Conservation (phyloP, 768 basidiomycete species). For the Tricholoma hemisulphureum region DNA sequence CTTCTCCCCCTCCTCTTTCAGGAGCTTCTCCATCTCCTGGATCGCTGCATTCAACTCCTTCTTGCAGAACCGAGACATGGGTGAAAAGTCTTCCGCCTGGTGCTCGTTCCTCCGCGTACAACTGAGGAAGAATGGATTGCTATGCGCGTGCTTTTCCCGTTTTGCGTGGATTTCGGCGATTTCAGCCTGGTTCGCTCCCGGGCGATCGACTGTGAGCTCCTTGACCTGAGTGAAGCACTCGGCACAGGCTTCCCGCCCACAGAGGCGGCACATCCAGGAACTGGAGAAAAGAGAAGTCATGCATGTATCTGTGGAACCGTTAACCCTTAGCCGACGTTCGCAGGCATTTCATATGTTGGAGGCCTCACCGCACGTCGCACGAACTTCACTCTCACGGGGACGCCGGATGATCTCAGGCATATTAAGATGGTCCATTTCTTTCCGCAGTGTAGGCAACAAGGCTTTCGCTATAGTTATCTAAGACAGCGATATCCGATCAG, state of each 20-base stretch:
- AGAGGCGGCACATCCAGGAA: slow-evolving; percentile 88
- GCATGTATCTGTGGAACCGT: slow-evolving; percentile 69
- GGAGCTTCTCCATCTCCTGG: slow-evolving; percentile 61
- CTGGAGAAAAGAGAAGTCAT: slow-evolving; percentile 90
- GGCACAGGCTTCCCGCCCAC: slow-evolving; percentile 86
- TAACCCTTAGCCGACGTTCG: slow-evolving; percentile 4
- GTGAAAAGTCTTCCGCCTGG: slow-evolving; percentile 62
- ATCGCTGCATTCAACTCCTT: slow-evolving; percentile 66
- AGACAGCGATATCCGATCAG: slow-evolving; percentile 4
- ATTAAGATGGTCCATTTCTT: slow-evolving; percentile 62
- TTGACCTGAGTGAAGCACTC: slow-evolving; percentile 76
- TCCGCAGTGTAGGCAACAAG: slow-evolving; percentile 61
- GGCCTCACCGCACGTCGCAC: slow-evolving; percentile 78
- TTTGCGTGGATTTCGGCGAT: slow-evolving; percentile 47
- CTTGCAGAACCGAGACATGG: slow-evolving; percentile 74
- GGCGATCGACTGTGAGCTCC: slow-evolving; percentile 56
- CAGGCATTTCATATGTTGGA: slow-evolving; percentile 9
- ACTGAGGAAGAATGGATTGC: slow-evolving; percentile 71
- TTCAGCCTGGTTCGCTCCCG: slow-evolving; percentile 47
- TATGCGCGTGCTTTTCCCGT: slow-evolving; percentile 60
- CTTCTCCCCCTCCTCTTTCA: slow-evolving; percentile 20
- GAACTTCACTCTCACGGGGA: slow-evolving; percentile 76
- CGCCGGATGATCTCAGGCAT: slow-evolving; percentile 62
- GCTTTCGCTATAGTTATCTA: slow-evolving; percentile 69
- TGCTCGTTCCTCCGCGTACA: slow-evolving; percentile 76